Percentiles rank a stretch among this genome's conserved stretches.
Evolutionary conservation across 441 rosid species (phyloP).

Genomic region (Adansonia madagascariensis): DNA sequence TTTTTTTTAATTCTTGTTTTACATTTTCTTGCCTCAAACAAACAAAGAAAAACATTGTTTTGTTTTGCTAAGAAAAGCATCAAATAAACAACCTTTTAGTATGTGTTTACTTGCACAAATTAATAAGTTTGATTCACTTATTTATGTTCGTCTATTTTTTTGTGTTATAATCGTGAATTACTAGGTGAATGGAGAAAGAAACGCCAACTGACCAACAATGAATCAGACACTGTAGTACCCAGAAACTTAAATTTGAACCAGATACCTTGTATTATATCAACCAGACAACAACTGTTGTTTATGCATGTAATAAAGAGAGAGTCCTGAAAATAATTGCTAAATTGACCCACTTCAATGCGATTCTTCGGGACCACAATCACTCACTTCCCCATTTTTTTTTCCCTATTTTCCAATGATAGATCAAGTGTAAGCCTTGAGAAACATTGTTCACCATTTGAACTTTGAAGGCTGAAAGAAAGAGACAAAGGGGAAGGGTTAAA

Average conservation of each 20-base stretch:
- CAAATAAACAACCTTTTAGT: not conserved
- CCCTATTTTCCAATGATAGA: not conserved
- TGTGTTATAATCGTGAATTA: too few species aligned
- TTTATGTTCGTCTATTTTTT: too few species aligned
- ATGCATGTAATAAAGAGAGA: not conserved
- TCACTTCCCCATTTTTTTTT: too few species aligned
- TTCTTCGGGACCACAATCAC: slow-evolving; percentile 3
- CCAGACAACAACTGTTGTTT: not conserved
- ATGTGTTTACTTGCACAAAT: too few species aligned
- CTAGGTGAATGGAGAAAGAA: not conserved
- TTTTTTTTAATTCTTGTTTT: not conserved
- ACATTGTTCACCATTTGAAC: not conserved
- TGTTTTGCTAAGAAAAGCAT: not conserved
- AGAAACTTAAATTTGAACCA: not conserved
- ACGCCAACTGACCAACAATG: not conserved
- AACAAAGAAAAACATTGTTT: not conserved
- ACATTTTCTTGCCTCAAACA: not conserved
- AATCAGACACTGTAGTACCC: not conserved
- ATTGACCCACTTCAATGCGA: slow-evolving; percentile 1
- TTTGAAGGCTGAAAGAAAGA: not conserved
- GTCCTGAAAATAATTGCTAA: not conserved
- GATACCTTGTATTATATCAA: not conserved
- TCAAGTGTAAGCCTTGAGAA: not conserved
- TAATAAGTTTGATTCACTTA: too few species aligned
- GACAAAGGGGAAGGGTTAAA: not conserved